phyloP scores from a whole-genome alignment of 169 alveolate genomes.

The Plasmodium falciparum region DNA sequence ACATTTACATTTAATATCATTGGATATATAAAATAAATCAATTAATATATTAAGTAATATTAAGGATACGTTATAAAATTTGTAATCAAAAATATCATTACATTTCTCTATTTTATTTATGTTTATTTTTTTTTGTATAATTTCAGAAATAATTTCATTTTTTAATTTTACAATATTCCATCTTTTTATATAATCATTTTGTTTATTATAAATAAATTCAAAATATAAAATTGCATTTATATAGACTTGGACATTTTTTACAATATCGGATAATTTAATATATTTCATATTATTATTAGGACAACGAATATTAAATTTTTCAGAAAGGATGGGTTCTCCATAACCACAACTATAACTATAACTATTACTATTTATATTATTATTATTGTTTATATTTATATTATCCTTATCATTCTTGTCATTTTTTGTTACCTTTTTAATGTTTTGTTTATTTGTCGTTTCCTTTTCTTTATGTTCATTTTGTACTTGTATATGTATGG shows the following conservation, averaged over 20 bases:
- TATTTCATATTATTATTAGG: conserved; percentile 22
- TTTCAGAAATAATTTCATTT: conserved; percentile 67
- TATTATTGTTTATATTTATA: background rate
- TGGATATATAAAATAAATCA: conserved; percentile 48
- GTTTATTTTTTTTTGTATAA: conserved; percentile 31
- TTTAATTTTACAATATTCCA: conserved; percentile 70
- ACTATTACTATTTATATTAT: no score
- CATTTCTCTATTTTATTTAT: conserved; percentile 27
- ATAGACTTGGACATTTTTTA: conserved; percentile 21
- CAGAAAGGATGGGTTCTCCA: background rate
- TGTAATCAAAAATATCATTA: conserved; percentile 31
- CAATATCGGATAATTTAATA: conserved; percentile 55
- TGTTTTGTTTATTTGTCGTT: background rate
- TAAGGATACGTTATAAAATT: conserved; percentile 36
- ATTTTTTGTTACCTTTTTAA: background rate
- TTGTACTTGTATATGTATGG: conserved; percentile 7
- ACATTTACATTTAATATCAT: conserved; percentile 63
- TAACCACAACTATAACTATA: background rate
- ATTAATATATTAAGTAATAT: conserved; percentile 26
- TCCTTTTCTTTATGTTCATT: background rate
- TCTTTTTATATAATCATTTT: conserved; percentile 44
- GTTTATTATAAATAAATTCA: conserved; percentile 49
- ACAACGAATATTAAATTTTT: background rate
- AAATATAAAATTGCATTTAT: conserved; percentile 50
- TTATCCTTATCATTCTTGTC: background rate